Evolutionary conservation across 495 filamentous ascomycete species (phyloP).

Genomic region (Venustampulla echinocandica): DNA sequence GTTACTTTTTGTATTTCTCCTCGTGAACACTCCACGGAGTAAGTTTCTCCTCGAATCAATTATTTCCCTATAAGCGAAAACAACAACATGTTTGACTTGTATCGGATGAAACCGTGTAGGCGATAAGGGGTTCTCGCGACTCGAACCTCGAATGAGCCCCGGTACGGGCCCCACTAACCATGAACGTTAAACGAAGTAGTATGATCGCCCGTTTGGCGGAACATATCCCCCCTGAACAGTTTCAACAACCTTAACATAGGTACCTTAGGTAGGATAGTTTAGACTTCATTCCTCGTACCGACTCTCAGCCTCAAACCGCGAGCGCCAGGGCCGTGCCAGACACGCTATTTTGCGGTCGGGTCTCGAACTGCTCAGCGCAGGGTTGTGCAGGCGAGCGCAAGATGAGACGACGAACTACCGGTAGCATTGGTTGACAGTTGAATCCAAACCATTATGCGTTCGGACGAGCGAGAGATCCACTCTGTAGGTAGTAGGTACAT

Average conservation of each 20-base stretch:
- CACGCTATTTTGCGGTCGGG: background rate
- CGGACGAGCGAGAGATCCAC: no score
- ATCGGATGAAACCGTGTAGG: background rate
- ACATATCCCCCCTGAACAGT: background rate
- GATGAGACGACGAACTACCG: conserved; percentile 16
- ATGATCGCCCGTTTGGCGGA: background rate
- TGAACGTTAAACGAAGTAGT: background rate
- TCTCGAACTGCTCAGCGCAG: no score
- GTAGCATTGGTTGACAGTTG: no score
- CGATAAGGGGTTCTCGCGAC: background rate
- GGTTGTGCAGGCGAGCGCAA: conserved; percentile 5
- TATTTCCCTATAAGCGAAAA: no score
- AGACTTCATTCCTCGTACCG: no score
- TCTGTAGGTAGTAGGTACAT: background rate
- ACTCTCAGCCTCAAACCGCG: background rate
- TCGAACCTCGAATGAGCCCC: no score
- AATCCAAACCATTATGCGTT: conserved; percentile 18
- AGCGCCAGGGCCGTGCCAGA: background rate
- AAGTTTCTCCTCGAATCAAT: no score
- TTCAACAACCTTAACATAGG: background rate
- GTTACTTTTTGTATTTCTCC: no score
- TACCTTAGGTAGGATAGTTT: no score
- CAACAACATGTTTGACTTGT: background rate
- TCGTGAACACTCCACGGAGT: no score
- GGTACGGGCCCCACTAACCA: no score